These are phyloP conservation scores for Fusarium mangiferae DNA, from an alignment of 2,329 filamentous ascomycete species.

Conservation along the genomic window DNA sequence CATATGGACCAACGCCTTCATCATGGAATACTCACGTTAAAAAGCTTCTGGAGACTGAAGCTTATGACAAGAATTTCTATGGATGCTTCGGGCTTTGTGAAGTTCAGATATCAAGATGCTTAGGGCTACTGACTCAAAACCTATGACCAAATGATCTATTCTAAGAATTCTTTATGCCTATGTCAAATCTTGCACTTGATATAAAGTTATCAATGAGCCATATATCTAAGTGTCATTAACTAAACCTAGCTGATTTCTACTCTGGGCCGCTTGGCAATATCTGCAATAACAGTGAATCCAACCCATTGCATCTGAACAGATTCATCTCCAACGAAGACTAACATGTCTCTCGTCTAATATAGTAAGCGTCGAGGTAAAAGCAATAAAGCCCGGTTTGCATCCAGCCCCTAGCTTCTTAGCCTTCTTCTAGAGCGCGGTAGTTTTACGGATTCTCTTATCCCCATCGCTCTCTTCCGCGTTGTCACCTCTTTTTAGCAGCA, in stretches of 20 bases:
- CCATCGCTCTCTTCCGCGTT: not conserved
- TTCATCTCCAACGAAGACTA: not conserved
- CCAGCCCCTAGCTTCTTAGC: not conserved
- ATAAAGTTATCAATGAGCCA: too few species aligned
- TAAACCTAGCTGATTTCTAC: not conserved
- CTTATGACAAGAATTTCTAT: not conserved
- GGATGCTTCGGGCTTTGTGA: not conserved
- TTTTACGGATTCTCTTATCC: not conserved
- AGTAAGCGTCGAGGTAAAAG: not conserved
- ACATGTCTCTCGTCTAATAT: not conserved
- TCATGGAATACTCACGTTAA: not conserved
- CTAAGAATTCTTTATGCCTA: too few species aligned
- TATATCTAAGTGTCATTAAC: not conserved
- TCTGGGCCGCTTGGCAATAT: too few species aligned
- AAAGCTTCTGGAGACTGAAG: not conserved
- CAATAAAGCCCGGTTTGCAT: not conserved
- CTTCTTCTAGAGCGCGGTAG: not conserved
- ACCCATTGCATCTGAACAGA: not conserved
- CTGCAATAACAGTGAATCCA: not conserved
- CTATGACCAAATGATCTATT: not conserved
- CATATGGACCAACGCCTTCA: not conserved
- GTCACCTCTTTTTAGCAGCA: not conserved
- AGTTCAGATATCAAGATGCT: not conserved
- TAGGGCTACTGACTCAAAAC: not conserved
- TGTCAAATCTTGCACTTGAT: not conserved